Evolutionary conservation across 768 basidiomycete genomes (phyloP).

Genomic region (Pulveroboletus frians): DNA sequence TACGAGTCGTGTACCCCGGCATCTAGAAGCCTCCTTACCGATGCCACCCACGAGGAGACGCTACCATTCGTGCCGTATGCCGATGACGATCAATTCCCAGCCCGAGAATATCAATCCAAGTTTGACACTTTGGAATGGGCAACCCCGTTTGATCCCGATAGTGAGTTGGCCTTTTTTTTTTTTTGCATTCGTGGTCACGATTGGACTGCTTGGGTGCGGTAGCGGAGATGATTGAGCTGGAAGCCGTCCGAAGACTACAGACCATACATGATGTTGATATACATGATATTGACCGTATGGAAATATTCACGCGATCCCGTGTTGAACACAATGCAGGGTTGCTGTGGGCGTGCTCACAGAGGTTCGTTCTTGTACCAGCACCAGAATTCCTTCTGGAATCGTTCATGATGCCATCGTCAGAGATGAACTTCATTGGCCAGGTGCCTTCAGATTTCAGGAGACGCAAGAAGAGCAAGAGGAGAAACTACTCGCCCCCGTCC

Average conservation of each 20-base stretch:
- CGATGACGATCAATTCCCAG: constrained; percentile 40
- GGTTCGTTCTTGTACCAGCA: constrained; percentile 24
- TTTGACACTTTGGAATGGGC: constrained; percentile 36
- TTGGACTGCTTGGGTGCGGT: background rate
- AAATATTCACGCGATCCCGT: constrained; percentile 26
- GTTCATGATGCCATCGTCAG: constrained; percentile 18
- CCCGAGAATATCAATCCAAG: constrained; percentile 21
- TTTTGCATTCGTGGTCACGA: background rate
- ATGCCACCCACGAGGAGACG: background rate
- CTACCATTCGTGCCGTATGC: constrained; percentile 41
- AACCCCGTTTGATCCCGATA: constrained; percentile 42
- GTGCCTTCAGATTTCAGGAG: constrained; percentile 5
- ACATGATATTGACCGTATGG: constrained; percentile 33
- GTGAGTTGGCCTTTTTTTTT: constrained; percentile 30
- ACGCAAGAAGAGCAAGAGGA: background rate
- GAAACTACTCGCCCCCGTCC: background rate
- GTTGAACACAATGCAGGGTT: constrained; percentile 31
- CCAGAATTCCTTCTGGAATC: background rate
- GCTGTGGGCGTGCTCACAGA: constrained; percentile 39
- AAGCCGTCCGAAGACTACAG: constrained; percentile 39
- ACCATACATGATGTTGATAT: constrained; percentile 26
- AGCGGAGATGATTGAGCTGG: constrained; percentile 49
- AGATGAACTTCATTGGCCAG: constrained; percentile 38
- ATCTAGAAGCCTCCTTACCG: constrained; percentile 28
- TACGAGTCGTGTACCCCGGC: constrained; percentile 48